Percentiles rank a stretch among this genome's conserved stretches.
These are phyloP conservation scores for Pezicula radicicola DNA, from an alignment of 2,329 filamentous ascomycete species.

Conservation along the genomic window DNA sequence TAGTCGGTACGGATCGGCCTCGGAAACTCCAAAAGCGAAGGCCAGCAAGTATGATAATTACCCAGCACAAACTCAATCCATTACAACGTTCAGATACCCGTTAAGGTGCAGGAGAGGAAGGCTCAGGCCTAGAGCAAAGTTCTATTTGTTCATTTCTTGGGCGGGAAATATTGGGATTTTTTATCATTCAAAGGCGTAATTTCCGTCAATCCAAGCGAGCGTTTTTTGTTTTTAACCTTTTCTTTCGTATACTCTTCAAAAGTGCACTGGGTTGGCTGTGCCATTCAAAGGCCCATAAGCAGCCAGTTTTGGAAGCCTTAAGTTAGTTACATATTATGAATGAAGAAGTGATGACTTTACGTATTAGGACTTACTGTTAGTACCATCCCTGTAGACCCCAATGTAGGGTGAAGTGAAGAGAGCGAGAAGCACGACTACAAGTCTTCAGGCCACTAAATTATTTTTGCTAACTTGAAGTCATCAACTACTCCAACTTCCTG, in stretches of 20 bases:
- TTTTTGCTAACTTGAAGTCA: no score
- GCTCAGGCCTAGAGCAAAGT: neutral
- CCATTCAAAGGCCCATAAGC: no score
- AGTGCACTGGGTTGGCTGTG: no score
- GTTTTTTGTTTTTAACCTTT: slow-evolving; percentile 8
- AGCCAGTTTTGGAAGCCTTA: no score
- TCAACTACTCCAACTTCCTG: no score
- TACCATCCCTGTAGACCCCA: no score
- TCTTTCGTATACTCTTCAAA: no score
- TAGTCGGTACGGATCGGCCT: slow-evolving; percentile 25
- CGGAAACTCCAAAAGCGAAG: slow-evolving; percentile 43
- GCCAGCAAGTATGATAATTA: slow-evolving; percentile 20
- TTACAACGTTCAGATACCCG: slow-evolving; percentile 20
- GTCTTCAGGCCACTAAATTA: no score
- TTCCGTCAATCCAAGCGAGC: slow-evolving; percentile 7
- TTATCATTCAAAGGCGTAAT: slow-evolving; percentile 7
- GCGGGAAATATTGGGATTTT: slow-evolving; percentile 1
- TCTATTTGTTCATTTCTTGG: slow-evolving; percentile 10
- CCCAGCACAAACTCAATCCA: slow-evolving; percentile 17
- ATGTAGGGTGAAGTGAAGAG: neutral
- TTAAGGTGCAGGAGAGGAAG: slow-evolving; percentile 12
- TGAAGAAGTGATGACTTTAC: no score
- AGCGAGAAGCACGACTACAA: neutral
- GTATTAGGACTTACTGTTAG: no score
- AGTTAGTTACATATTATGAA: no score